Percentiles rank a stretch among this genome's conserved stretches.
Evolutionary conservation across 306 rosid genomes (phyloP).

Genomic region (Fagus sylvatica): DNA sequence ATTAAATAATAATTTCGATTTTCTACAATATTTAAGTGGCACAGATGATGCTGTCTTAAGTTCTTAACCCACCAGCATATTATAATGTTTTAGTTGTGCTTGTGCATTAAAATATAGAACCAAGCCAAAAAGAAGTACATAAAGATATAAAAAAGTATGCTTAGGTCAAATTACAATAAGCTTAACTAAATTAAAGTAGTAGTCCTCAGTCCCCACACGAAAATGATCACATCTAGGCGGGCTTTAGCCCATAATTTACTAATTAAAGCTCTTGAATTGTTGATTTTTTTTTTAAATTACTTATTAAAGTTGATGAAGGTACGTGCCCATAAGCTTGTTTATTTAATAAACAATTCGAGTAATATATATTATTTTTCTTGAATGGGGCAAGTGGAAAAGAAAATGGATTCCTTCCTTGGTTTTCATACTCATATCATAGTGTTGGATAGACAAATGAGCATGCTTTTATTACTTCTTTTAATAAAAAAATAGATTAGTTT

Average conservation of each 20-base stretch:
- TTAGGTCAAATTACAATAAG: slow-evolving; percentile 48
- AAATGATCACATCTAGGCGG: slow-evolving; percentile 50
- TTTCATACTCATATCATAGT: slow-evolving; percentile 29
- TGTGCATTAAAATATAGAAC: slow-evolving; percentile 27
- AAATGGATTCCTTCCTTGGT: slow-evolving; percentile 37
- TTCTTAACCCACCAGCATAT: slow-evolving; percentile 29
- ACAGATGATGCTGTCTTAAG: slow-evolving; percentile 38
- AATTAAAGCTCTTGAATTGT: too few species aligned
- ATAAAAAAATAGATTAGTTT: slow-evolving; percentile 16
- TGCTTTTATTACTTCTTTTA: slow-evolving; percentile 19
- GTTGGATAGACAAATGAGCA: slow-evolving; percentile 36
- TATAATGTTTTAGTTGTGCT: slow-evolving; percentile 35
- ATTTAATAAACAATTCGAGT: slow-evolving; percentile 28
- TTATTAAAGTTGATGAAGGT: slow-evolving; percentile 39
- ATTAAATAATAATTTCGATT: slow-evolving; percentile 25
- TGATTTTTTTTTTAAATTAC: neutral
- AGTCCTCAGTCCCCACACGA: slow-evolving; percentile 17
- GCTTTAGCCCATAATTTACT: slow-evolving; percentile 29
- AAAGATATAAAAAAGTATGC: slow-evolving; percentile 17
- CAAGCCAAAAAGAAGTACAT: neutral
- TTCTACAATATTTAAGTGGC: slow-evolving; percentile 38
- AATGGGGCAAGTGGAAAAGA: slow-evolving; percentile 41
- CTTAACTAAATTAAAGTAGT: slow-evolving; percentile 26
- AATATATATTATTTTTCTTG: slow-evolving; percentile 25
- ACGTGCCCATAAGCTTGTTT: slow-evolving; percentile 31